Percentiles rank a stretch among this genome's conserved stretches.
Conservation (phyloP, 2,329 filamentous ascomycete species). For the Trichoderma oligosporum region DNA sequence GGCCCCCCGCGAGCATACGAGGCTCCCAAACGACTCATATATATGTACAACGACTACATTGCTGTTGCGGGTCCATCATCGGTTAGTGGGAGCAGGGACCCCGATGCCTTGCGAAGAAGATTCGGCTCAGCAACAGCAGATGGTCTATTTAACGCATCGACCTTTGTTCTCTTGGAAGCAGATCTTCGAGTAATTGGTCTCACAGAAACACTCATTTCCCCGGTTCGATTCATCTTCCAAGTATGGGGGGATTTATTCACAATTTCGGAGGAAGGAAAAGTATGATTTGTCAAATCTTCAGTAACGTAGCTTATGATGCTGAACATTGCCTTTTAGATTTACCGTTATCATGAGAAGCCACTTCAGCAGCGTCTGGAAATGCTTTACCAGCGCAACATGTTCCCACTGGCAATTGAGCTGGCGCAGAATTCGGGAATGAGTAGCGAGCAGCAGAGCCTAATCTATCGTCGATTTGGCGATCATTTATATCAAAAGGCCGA, state of each 20-base stretch:
- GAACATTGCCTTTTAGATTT: slow-evolving; percentile 53
- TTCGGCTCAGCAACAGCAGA: slow-evolving; percentile 69
- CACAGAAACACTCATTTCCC: slow-evolving; percentile 76
- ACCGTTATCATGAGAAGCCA: slow-evolving; percentile 84
- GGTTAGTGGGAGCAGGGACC: slow-evolving; percentile 48
- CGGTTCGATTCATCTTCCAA: slow-evolving; percentile 74
- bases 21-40: slow-evolving; percentile 77
- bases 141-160: slow-evolving; percentile 79
- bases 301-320: background rate
- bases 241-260: slow-evolving; percentile 91
- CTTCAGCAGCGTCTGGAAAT: slow-evolving; percentile 90
- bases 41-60: slow-evolving; percentile 79
- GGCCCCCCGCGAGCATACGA: slow-evolving; percentile 90
- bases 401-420: slow-evolving; percentile 84
- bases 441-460: slow-evolving; percentile 76
- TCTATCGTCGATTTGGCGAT: slow-evolving; percentile 91
- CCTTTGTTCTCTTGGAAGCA: slow-evolving; percentile 86
- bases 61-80: slow-evolving; percentile 76
- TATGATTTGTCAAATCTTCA: slow-evolving; percentile 36
- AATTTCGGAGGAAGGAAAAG: slow-evolving; percentile 89
- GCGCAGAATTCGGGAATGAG: slow-evolving; percentile 86
- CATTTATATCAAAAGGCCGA: slow-evolving; percentile 92
- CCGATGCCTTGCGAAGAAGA: slow-evolving; percentile 62
- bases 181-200: slow-evolving; percentile 87
- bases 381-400: slow-evolving; percentile 90